phyloP scores from a whole-genome alignment of 805 yeast species.

The Ogataea naganishii region DNA sequence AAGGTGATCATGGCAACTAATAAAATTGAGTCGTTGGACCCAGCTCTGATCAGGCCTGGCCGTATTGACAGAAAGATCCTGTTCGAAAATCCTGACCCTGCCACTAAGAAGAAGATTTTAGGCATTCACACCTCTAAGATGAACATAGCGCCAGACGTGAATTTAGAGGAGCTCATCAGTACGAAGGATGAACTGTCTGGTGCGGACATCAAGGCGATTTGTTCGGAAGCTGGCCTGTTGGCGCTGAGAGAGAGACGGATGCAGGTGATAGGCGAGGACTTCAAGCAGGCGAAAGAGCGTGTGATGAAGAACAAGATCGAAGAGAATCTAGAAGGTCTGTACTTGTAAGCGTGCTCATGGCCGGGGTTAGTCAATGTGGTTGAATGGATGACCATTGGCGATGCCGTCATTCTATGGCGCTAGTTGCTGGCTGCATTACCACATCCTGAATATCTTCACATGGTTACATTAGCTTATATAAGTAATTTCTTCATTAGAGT shows the following conservation, averaged over 20 bases:
- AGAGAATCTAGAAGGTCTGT: slow-evolving; percentile 90
- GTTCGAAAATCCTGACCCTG: slow-evolving; percentile 92
- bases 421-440: too few species aligned
- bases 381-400: too few species aligned
- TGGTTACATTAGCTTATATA: too few species aligned
- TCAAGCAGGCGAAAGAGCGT: slow-evolving; percentile 88
- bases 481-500: too few species aligned
- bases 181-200: slow-evolving; percentile 93
- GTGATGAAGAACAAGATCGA: slow-evolving; percentile 95
- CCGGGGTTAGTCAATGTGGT: too few species aligned
- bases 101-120: slow-evolving; percentile 87
- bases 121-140: slow-evolving; percentile 88
- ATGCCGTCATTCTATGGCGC: too few species aligned
- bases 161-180: slow-evolving; percentile 79
- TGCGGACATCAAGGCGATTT: slow-evolving; percentile 95
- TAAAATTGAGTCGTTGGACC: slow-evolving; percentile 88
- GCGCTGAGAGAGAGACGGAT: slow-evolving; percentile 95
- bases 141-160: slow-evolving; percentile 83
- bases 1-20: slow-evolving; percentile 98
- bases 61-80: slow-evolving; percentile 93
- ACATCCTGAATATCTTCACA: too few species aligned
- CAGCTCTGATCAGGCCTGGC: slow-evolving; percentile 94
- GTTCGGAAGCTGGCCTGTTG: slow-evolving; percentile 94
- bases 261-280: slow-evolving; percentile 94
- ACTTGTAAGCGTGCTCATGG: slow-evolving; percentile 41